phyloP scores from a whole-genome alignment of 2,329 filamentous ascomycete genomes.

The Alternaria triticimaculans region DNA sequence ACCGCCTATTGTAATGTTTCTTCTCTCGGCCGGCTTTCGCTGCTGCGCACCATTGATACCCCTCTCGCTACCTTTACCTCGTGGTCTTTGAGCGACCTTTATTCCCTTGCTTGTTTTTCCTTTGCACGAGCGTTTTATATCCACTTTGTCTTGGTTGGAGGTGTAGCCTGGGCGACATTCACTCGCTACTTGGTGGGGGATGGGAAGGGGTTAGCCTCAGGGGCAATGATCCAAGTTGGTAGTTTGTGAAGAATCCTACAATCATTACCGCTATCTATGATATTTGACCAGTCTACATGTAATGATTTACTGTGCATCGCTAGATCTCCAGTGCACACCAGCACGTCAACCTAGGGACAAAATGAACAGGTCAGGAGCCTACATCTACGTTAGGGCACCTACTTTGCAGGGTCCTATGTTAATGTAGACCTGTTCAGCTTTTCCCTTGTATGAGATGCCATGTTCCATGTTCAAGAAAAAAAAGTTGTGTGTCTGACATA shows the following conservation, averaged over 20 bases:
- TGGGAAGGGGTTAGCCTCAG: background rate
- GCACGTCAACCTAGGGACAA: too few species aligned
- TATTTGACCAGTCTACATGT: background rate
- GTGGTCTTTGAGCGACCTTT: slow-evolving; percentile 3
- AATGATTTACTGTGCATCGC: background rate
- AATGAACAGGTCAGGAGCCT: too few species aligned
- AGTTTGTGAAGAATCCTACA: slow-evolving; percentile 6
- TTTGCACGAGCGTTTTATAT: slow-evolving; percentile 55
- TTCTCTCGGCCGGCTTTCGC: slow-evolving; percentile 2
- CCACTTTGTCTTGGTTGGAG: background rate
- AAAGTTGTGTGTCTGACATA: background rate
- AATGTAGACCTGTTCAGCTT: too few species aligned
- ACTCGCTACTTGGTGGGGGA: background rate
- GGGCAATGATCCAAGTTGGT: slow-evolving; percentile 1
- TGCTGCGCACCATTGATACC: slow-evolving; percentile 22
- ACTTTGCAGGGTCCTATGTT: too few species aligned
- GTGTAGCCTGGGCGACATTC: background rate
- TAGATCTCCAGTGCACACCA: too few species aligned
- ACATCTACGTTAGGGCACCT: too few species aligned
- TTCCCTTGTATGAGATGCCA: too few species aligned
- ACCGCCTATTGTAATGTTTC: slow-evolving; percentile 20
- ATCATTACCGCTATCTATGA: background rate
- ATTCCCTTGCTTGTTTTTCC: background rate
- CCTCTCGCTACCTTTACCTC: slow-evolving; percentile 4
- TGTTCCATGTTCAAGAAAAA: background rate